Conservation (phyloP, 129 eudicot genomes). For the Deinandra increscens region DNA sequence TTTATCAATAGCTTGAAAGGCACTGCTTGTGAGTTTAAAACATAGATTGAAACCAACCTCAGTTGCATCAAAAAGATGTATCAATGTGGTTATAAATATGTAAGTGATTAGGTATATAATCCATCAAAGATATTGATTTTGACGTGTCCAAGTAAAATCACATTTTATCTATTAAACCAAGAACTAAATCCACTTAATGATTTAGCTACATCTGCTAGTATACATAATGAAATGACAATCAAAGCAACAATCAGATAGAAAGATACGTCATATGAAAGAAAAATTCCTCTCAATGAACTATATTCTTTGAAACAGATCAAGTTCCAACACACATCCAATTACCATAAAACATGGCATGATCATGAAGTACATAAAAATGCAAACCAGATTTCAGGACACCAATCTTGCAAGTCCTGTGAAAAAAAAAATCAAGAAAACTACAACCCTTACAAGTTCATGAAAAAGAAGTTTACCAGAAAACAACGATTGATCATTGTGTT, state of each 20-base stretch:
- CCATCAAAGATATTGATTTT: neutral
- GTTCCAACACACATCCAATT: slow-evolving; percentile 29
- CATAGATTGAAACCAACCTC: neutral
- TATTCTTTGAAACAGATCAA: neutral
- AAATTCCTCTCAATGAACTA: slow-evolving; percentile 1
- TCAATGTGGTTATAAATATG: neutral
- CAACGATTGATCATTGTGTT: slow-evolving; percentile 15
- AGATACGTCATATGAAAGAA: slow-evolving; percentile 16
- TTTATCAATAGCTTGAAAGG: neutral
- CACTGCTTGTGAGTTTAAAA: neutral
- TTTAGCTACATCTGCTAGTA: slow-evolving; percentile 12
- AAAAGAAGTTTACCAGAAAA: slow-evolving; percentile 28
- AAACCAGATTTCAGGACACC: slow-evolving; percentile 24
- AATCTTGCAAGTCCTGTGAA: slow-evolving; percentile 25
- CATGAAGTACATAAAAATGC: slow-evolving; percentile 23
- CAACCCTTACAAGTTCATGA: slow-evolving; percentile 17
- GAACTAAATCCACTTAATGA: neutral
- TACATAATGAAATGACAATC: slow-evolving; percentile 10
- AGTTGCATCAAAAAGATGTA: neutral
- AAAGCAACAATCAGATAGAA: slow-evolving; percentile 19
- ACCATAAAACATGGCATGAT: slow-evolving; percentile 25
- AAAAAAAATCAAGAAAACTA: slow-evolving; percentile 21
- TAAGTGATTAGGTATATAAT: neutral
- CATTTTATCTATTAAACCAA: slow-evolving; percentile 1
- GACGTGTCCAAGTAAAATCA: slow-evolving; percentile 5